Evolutionary conservation across 371 early-diverging fungal genomes (phyloP), one percentile per base, ranked within the genome.

Genomic region (Syncephalastrum racemosum): DNA sequence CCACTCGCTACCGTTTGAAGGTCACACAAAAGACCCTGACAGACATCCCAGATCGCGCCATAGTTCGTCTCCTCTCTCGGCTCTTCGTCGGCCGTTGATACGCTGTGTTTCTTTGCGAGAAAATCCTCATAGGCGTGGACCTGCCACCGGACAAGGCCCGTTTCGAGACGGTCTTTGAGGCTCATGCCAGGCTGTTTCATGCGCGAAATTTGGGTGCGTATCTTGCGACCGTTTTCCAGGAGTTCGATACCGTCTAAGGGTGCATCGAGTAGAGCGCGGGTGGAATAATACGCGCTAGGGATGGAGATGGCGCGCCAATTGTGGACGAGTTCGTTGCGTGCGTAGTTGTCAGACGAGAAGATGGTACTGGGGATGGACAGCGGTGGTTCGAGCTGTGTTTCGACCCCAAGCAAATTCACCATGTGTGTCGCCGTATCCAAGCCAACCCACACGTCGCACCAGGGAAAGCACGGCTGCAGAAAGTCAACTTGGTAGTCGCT

Each of bases 221-320:
- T 70, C 44, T 71, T 69, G 19, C 64, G 63, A 40, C 53, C 57
- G 12, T 53, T 44, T 13, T 45, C 14, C 15, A 68, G 31, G 8
- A 53, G 16, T 12, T 64, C 59, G 0, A 68, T 42, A 0, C 20
- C 19, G 2, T 64, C 53, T 56, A 71, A 68, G 2, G 54, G 46
- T 0, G 68, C 59, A 44, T 74, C 75, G 4, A 78, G 36, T 16
- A 78, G 41, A 0, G 78, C 78, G 1, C 75, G 66, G 3, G 78
- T 74, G 1, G 78, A 78, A 25, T 78, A 78, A 5, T 61, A 45
- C 0, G 71, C 47, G 22, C 67, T 58, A 4, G 78, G 69, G 22
- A 78, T 75, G 8, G 60, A 46, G 4, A 65, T 64, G 12, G 73
- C 59, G 15, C 58, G 66, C 78, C 78, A 78, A 58, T 78, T 78